Conservation (phyloP, 164 flowering plant species). For the Stephania japonica region DNA sequence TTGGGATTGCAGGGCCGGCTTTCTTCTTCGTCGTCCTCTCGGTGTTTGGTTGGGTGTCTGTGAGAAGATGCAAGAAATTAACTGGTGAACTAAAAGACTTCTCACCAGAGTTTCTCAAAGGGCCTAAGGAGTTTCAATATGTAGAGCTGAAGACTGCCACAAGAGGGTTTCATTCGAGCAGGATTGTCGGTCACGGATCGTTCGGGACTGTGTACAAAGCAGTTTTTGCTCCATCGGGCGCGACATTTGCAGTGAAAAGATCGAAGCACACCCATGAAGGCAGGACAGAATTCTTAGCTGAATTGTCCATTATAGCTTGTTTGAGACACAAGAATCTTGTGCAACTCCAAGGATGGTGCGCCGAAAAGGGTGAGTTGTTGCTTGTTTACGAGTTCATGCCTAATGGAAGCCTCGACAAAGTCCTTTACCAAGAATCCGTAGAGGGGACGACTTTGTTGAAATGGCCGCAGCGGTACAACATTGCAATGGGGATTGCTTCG, state of each 20-base stretch:
- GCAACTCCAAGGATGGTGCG: slow-evolving; percentile 93
- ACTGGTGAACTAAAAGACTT: slow-evolving; percentile 26
- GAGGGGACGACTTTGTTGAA: slow-evolving; percentile 23
- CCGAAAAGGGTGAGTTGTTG: slow-evolving; percentile 69
- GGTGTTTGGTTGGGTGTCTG: slow-evolving; percentile 47
- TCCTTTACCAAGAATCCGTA: slow-evolving; percentile 44
- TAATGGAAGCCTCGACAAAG: slow-evolving; percentile 70
- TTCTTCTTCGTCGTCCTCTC: slow-evolving; percentile 34
- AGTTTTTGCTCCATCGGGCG: slow-evolving; percentile 11
- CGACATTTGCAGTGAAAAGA: slow-evolving; percentile 26
- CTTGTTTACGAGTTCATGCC: slow-evolving; percentile 93
- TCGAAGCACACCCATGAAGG: slow-evolving; percentile 63
- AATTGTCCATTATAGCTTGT: slow-evolving; percentile 68
- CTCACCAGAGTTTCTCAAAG: slow-evolving; percentile 47
- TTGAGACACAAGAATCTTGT: slow-evolving; percentile 85
- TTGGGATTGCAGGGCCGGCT: slow-evolving; percentile 57
- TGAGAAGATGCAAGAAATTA: slow-evolving; percentile 40
- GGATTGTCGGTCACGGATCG: slow-evolving; percentile 27
- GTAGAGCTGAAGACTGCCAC: slow-evolving; percentile 41
- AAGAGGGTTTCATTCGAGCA: slow-evolving; percentile 25
- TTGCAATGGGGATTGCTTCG: slow-evolving; percentile 75
- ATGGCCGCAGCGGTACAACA: slow-evolving; percentile 61
- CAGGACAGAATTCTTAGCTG: slow-evolving; percentile 66
- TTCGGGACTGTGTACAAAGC: slow-evolving; percentile 32
- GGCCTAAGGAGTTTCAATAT: slow-evolving; percentile 64